phyloP scores from a whole-genome alignment of 331 rosid genomes.

The Quercus tomentella region DNA sequence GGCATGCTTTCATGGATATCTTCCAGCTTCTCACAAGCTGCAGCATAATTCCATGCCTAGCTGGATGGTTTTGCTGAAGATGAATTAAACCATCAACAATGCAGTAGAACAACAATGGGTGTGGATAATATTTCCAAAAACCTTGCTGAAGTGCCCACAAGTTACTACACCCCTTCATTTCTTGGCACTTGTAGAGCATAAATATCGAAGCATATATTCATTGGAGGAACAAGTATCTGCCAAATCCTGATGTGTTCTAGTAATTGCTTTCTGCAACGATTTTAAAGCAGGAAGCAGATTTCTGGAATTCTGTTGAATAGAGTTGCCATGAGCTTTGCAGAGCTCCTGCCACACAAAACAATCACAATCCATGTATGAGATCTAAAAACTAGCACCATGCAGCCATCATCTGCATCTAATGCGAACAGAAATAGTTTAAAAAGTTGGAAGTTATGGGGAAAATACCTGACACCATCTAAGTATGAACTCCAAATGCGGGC shows the following conservation, averaged over 20 bases:
- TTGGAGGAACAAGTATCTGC: constrained; percentile 90
- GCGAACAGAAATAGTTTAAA: background rate
- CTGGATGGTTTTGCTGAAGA: background rate
- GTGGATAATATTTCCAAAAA: background rate
- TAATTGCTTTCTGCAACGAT: constrained; percentile 78
- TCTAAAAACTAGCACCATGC: background rate
- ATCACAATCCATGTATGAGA: constrained; percentile 4
- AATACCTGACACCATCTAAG: constrained; percentile 87
- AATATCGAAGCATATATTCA: constrained; percentile 75
- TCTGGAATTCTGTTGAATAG: constrained; percentile 68
- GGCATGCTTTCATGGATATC: background rate
- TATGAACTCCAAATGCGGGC: constrained; percentile 87
- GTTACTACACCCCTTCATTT: constrained; percentile 19
- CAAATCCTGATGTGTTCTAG: constrained; percentile 74
- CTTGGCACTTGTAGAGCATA: constrained; percentile 49
- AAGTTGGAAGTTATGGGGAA: constrained; percentile 1
- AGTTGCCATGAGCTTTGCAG: constrained; percentile 73
- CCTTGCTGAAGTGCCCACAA: background rate
- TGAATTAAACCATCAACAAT: background rate
- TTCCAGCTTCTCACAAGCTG: background rate
- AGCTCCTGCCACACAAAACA: constrained; percentile 60
- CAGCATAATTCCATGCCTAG: background rate
- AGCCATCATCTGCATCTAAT: background rate
- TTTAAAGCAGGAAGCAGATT: constrained; percentile 76
- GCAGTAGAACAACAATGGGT: background rate